phyloP scores from a whole-genome alignment of 176 grass and related monocot genomes.

The Eremochloa ophiuroides region DNA sequence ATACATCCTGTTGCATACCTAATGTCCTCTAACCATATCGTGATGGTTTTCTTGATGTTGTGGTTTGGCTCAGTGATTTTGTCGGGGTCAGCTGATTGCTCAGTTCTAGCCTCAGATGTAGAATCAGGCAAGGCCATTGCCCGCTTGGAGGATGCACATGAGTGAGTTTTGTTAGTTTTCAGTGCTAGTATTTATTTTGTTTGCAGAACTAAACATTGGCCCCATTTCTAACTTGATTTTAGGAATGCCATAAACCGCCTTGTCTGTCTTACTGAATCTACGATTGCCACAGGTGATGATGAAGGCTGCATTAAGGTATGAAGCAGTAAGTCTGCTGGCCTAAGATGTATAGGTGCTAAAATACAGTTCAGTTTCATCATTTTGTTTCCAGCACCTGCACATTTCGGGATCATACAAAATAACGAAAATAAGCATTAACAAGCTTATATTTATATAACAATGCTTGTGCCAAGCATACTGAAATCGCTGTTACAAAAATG shows the following conservation, averaged over 20 bases:
- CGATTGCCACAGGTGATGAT: conserved; percentile 88
- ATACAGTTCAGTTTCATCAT: neutral
- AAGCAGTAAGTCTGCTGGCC: neutral
- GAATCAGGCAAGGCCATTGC: conserved; percentile 71
- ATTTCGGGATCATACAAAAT: neutral
- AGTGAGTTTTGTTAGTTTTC: conserved; percentile 38
- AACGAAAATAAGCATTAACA: neutral
- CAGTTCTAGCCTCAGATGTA: conserved; percentile 70
- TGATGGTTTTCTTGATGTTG: neutral
- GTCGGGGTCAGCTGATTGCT: conserved; percentile 70
- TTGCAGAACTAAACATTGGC: conserved; percentile 9
- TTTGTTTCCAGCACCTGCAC: neutral
- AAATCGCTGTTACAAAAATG: neutral
- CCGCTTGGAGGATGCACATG: conserved; percentile 71
- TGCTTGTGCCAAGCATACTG: neutral
- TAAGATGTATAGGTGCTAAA: neutral
- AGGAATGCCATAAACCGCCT: conserved; percentile 78
- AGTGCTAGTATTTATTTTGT: neutral
- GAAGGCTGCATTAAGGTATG: conserved; percentile 92
- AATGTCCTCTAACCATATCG: neutral
- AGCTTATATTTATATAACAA: conserved; percentile 1
- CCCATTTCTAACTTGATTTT: conserved; percentile 22
- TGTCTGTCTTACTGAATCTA: conserved; percentile 84
- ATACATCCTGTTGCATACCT: neutral
- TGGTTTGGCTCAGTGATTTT: conserved; percentile 60